Base-by-base conservation (phyloP, 108 stramenopile genomes). In the Fistulifera pelliculosa region DNA sequence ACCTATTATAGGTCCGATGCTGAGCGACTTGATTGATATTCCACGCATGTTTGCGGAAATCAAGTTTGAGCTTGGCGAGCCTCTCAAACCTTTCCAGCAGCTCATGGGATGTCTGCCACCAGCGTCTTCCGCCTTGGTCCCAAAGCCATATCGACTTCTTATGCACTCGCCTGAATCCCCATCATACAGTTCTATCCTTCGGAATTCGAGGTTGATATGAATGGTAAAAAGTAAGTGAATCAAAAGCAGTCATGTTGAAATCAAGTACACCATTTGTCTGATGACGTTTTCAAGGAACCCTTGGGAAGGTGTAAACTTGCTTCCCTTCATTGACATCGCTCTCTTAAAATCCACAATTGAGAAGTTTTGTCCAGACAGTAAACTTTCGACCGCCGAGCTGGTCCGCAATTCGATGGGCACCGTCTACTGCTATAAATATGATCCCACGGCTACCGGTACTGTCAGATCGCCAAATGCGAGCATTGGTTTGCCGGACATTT, bases 271-370 rank as follows among this genome's bases (percentile, higher is more conserved):
- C 53, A 27, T 24, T 44, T 17, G 31, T 52, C 23, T 45, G 4
- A 4, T 45, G 7, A 11, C 43, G n/a, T 50, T 25, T 28, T n/a
- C 40, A 76, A n/a, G 75, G 23, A 97, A 97, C 74, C 97, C 97
- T 11, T 99, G 98, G 98, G 95, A 98, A 61, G 96, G 95, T 11
- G 96, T 99, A 42, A 96, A 96, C 43, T 70, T 99, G 41, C 78
- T 99, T 6, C 97, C 98, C 14, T 99, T 98, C 54, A 96, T 99
- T 69, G 93, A 97, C 58, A 92, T 91, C 35, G 64, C 79, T 11
- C 69, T 88, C 11, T 62, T 99, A 38, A 76, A 85, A 41, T 41
- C 70, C 17, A 72, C 90, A 2, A 89, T 98, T 56, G 66, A 58
- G 13, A 66, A 75, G 40, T 62, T 84, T 47, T 93, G 91, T 39